These are phyloP conservation scores for Corchorus olitorius DNA, from an alignment of 345 rosid genomes.

Conservation along the genomic window DNA sequence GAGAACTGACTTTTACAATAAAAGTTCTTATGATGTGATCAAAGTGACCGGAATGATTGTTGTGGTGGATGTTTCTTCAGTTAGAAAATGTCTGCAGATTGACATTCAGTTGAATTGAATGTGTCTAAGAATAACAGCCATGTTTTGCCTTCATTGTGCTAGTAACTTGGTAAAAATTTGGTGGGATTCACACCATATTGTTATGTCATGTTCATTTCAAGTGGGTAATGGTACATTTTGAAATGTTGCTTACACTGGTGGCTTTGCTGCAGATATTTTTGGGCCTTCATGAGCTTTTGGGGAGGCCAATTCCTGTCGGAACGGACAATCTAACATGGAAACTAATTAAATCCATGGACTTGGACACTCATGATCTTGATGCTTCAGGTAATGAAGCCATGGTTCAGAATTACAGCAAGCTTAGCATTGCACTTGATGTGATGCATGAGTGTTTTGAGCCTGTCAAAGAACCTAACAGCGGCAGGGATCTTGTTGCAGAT, in stretches of 20 bases:
- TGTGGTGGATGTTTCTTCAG: not conserved
- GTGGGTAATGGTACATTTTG: not conserved
- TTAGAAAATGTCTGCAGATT: not conserved
- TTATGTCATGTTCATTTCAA: not conserved
- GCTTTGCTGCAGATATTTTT: constrained; percentile 52
- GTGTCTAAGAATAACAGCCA: not conserved
- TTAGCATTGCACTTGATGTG: constrained; percentile 66
- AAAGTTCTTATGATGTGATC: not conserved
- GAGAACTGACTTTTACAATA: not conserved
- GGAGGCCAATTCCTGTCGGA: constrained; percentile 61
- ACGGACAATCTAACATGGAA: constrained; percentile 71
- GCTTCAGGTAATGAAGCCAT: constrained; percentile 41
- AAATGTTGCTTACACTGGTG: constrained; percentile 17
- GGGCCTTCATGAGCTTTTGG: constrained; percentile 61
- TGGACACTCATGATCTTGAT: constrained; percentile 31
- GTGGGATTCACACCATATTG: not conserved
- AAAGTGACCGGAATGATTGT: not conserved
- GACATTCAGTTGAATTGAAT: not conserved
- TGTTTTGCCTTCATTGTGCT: constrained; percentile 6
- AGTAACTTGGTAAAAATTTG: constrained; percentile 5
- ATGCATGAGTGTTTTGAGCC: constrained; percentile 92
- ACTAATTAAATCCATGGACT: constrained; percentile 43
- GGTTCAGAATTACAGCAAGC: constrained; percentile 59
- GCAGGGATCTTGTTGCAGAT: constrained; percentile 66
- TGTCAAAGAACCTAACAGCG: constrained; percentile 49